A percentile compares a stretch with the other conserved stretches of the same genome.
Conservation (phyloP, 2,329 filamentous ascomycete genomes). For the Fusarium miscanthi region DNA sequence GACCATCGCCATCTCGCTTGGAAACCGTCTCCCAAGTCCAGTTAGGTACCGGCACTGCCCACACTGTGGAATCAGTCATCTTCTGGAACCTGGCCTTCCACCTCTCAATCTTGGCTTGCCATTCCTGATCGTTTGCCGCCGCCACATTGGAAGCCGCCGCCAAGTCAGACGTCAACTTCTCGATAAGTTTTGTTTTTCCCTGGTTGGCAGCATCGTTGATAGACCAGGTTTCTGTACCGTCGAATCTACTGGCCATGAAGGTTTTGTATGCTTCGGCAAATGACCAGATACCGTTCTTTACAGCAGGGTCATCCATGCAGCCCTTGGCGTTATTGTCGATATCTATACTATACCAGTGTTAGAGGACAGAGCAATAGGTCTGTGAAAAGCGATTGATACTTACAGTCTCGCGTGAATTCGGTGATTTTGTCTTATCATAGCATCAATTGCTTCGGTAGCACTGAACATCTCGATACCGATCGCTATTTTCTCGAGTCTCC, state of each 20-base stretch:
- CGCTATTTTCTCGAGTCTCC: too few species aligned
- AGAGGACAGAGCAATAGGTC: background rate
- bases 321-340: slow-evolving; percentile 11
- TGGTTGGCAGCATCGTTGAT: too few species aligned
- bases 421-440: background rate
- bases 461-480: too few species aligned
- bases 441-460: too few species aligned
- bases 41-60: background rate
- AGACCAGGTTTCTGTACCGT: too few species aligned
- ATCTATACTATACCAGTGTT: background rate
- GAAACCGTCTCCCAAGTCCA: background rate
- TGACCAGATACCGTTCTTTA: slow-evolving; percentile 9
- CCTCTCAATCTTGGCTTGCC: too few species aligned
- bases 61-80: background rate
- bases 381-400: background rate
- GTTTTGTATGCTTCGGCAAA: slow-evolving; percentile 13
- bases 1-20: slow-evolving; percentile 1
- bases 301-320: background rate
- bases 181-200: too few species aligned
- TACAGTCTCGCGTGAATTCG: background rate
- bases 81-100: background rate
- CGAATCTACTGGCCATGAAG: too few species aligned
- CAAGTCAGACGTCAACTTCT: too few species aligned
- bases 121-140: too few species aligned
- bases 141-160: too few species aligned